phyloP scores from a whole-genome alignment of 129 eudicot genomes.

The Ambrosia artemisiifolia region DNA sequence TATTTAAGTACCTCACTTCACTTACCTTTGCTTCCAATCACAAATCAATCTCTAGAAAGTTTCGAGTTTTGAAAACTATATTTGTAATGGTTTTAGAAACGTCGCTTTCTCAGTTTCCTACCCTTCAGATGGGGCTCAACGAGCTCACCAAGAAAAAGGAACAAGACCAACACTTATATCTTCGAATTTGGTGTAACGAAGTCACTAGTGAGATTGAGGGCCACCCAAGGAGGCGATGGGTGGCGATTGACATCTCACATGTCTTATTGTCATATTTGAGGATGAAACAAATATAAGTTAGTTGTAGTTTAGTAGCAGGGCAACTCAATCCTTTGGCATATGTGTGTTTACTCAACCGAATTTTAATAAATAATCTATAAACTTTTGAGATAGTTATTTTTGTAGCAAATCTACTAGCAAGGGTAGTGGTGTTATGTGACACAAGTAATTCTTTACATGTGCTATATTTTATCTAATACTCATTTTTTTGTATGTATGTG shows the following conservation, averaged over 20 bases:
- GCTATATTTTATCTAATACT: neutral
- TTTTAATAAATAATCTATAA: neutral
- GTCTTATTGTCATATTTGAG: neutral
- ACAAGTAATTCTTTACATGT: neutral
- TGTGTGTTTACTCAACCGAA: neutral
- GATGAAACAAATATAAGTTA: neutral
- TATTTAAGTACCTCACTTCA: constrained; percentile 19
- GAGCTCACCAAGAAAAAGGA: neutral
- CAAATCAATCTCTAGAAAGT: neutral
- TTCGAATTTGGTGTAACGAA: neutral
- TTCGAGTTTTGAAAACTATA: neutral
- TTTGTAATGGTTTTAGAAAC: neutral
- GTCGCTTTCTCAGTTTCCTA: neutral
- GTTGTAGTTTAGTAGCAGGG: constrained; percentile 2
- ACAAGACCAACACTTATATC: neutral
- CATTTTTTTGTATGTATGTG: neutral
- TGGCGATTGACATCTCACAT: neutral
- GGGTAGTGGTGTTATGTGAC: neutral
- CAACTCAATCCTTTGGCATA: constrained; percentile 33
- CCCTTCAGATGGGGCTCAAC: neutral
- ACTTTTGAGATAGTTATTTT: neutral
- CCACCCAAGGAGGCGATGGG: constrained; percentile 1
- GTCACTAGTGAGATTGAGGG: neutral
- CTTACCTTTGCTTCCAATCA: constrained; percentile 5
- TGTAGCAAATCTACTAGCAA: neutral